These are phyloP conservation scores for Amanita molliuscula DNA, from an alignment of 768 basidiomycete genomes.

Conservation along the genomic window DNA sequence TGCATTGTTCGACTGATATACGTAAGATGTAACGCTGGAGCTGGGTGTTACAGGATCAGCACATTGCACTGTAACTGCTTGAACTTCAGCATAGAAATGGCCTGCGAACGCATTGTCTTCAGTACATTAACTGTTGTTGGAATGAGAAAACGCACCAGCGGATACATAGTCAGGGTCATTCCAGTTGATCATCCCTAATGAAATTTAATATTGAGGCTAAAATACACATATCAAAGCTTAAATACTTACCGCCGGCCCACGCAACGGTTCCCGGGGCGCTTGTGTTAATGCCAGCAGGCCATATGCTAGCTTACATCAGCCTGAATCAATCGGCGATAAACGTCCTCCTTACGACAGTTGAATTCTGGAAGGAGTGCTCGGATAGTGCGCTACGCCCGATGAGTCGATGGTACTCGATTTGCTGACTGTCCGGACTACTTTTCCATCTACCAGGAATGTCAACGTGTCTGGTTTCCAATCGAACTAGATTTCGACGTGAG, in stretches of 20 bases:
- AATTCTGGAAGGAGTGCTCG: slow-evolving; percentile 69
- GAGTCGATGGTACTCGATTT: slow-evolving; percentile 45
- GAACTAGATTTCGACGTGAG: slow-evolving; percentile 33
- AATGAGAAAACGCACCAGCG: slow-evolving; percentile 32
- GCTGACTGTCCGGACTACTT: slow-evolving; percentile 57
- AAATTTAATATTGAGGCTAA: neutral
- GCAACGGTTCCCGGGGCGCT: slow-evolving; percentile 58
- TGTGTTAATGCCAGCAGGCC: slow-evolving; percentile 69
- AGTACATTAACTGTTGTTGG: neutral
- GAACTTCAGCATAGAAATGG: slow-evolving; percentile 59
- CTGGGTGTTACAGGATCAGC: slow-evolving; percentile 33
- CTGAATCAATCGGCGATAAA: neutral
- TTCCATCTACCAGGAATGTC: slow-evolving; percentile 61
- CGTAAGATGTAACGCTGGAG: slow-evolving; percentile 48
- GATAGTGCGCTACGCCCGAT: slow-evolving; percentile 55
- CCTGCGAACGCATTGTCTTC: slow-evolving; percentile 23
- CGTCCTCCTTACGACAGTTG: slow-evolving; percentile 55
- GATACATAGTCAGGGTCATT: slow-evolving; percentile 63
- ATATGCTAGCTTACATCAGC: slow-evolving; percentile 34
- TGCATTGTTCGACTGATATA: slow-evolving; percentile 48
- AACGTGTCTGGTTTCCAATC: slow-evolving; percentile 70
- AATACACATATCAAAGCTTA: neutral
- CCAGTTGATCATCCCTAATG: slow-evolving; percentile 65
- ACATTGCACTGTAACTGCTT: slow-evolving; percentile 57
- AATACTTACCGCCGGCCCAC: slow-evolving; percentile 57